Conservation (phyloP, 1,284 basidiomycete genomes). For the Gastroboletus turbinatus region DNA sequence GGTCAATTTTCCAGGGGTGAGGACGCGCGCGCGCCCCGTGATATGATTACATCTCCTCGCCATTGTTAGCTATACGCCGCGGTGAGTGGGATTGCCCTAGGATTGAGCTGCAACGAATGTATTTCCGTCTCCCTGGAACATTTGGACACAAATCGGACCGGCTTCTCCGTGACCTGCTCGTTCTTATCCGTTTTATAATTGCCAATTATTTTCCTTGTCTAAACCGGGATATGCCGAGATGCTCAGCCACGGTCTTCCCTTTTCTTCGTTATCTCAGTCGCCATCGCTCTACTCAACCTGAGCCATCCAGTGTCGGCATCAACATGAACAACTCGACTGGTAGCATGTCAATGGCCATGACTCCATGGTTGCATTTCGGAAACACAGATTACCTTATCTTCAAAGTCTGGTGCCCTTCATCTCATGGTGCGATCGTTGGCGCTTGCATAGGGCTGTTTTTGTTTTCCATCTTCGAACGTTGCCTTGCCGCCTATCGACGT, state of each 20-base stretch:
- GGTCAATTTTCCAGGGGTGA: slow-evolving; percentile 2
- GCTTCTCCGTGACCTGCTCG: not conserved
- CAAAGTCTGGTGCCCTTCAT: slow-evolving; percentile 63
- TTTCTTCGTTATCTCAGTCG: not conserved
- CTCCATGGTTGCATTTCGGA: slow-evolving; percentile 65
- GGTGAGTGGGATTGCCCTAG: slow-evolving; percentile 2
- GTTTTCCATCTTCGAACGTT: slow-evolving; percentile 68
- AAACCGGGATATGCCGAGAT: slow-evolving; percentile 2
- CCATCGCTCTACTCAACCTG: not conserved
- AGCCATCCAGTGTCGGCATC: not conserved
- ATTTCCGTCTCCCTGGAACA: too few species aligned
- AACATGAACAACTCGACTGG: slow-evolving; percentile 9
- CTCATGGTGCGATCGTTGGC: slow-evolving; percentile 66
- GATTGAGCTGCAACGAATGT: not conserved
- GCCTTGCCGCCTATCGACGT: slow-evolving; percentile 55
- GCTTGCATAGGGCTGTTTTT: slow-evolving; percentile 71
- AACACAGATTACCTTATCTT: slow-evolving; percentile 67
- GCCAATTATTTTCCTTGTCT: not conserved
- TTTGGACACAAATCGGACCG: not conserved
- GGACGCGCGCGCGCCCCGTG: slow-evolving; percentile 26
- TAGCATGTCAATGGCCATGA: slow-evolving; percentile 39
- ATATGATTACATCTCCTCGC: slow-evolving; percentile 28
- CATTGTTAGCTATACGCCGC: not conserved
- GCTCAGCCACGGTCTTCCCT: not conserved
- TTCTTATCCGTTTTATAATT: not conserved